Evolutionary conservation across 345 rosid species (phyloP).

Genomic region (Aquilaria malaccensis): DNA sequence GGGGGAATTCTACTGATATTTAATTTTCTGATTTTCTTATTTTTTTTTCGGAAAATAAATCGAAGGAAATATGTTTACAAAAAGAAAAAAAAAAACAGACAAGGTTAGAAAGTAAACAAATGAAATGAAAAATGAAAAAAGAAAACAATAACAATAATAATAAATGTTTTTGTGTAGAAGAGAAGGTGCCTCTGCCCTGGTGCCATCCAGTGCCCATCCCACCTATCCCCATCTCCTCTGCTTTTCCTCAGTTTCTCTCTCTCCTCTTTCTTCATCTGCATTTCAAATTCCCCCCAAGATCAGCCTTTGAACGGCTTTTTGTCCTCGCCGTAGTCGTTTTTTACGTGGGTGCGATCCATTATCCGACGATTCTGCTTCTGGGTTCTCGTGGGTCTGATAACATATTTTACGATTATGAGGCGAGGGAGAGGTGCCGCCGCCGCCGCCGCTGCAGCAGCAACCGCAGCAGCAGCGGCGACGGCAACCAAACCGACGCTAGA

Average conservation of each 20-base stretch:
- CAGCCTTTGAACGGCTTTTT: neutral
- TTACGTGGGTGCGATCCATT: slow-evolving; percentile 14
- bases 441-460: slow-evolving; percentile 14
- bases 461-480: slow-evolving; percentile 13
- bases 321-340: neutral
- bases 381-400: no score
- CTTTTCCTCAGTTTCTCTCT: slow-evolving; percentile 18
- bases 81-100: no score
- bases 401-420: slow-evolving; percentile 26
- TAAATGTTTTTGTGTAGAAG: slow-evolving; percentile 18
- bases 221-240: slow-evolving; percentile 1
- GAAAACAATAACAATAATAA: neutral
- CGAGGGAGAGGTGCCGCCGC: slow-evolving; percentile 41
- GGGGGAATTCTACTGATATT: no score
- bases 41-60: neutral
- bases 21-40: neutral
- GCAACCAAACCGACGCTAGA: slow-evolving; percentile 24
- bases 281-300: neutral
- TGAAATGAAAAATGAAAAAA: neutral
- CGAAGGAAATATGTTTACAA: no score
- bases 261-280: slow-evolving; percentile 15
- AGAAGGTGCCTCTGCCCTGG: slow-evolving; percentile 12
- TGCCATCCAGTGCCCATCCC: slow-evolving; percentile 18
- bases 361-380: neutral
- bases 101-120: neutral